Base-by-base conservation (phyloP, 1,139 yeast species). In the Candida sanyaensis region DNA sequence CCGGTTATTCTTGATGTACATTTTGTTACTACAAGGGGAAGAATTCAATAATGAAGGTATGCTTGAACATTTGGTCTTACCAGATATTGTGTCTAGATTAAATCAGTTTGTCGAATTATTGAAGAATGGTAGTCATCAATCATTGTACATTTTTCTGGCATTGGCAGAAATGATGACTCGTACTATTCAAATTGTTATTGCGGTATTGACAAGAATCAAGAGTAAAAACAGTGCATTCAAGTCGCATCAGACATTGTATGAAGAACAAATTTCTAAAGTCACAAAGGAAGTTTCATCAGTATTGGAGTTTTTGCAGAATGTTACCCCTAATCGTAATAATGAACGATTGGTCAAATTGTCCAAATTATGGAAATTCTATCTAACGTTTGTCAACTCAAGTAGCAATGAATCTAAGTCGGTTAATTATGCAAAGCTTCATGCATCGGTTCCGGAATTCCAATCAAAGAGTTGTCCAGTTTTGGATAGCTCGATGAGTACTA, bases 281-380 rank as follows among this genome's bases (percentile, higher is more conserved):
- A 32, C 41, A 2, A 23, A 34, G 6, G 39, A 39, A 13, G 42
- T 47, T 1, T 39, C 45, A 13, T 39, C 39, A 32, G 41, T 40
- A 11, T 39, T 50, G 13, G 43, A 42, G 11, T 42, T 42, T 28
- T 40, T 50, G 11, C 42, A 37, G 9, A 36, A 26, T 13, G 48
- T 39, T 11, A 23, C 28, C 5, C 36, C 49, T 26, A 26, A 51
- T 10, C 62, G 61, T 40, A 62, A 61, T 38, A 62, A 63, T 39
- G 64, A 56, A 3, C 62, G 62, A 46, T 54, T 65, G 1, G 46
- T 41, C n/a, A 66, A 69, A 46, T 54, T 71, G 8, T 54, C 65
- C 8, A 71, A 72, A 51, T 61, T 73, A 45, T 75, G 80, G 80
- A 66, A 64, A 41, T 73, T 74, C 45, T 74, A 74, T 56, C 53